These are phyloP conservation scores for Pythium chondricola DNA, from an alignment of 352 stramenopile genomes.

Conservation along the genomic window DNA sequence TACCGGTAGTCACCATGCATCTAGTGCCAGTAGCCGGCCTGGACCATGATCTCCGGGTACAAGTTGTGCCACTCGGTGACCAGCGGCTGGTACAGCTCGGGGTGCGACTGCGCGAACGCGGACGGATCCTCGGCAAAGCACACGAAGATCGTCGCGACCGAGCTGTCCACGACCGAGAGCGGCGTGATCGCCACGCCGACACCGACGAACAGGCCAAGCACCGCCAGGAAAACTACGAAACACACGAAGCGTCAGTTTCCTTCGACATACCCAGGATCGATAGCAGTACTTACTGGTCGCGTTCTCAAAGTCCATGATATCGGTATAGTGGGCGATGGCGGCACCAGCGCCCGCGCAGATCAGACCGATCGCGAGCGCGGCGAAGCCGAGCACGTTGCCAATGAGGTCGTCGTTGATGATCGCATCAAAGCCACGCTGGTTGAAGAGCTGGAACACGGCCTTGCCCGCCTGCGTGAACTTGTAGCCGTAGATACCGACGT, in stretches of 20 bases:
- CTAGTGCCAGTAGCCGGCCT: constrained; percentile 73
- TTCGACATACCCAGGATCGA: neutral
- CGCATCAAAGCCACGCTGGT: constrained; percentile 89
- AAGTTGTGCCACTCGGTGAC: constrained; percentile 86
- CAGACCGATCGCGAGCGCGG: constrained; percentile 84
- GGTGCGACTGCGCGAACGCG: constrained; percentile 75
- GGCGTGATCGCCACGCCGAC: constrained; percentile 86
- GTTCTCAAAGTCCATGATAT: constrained; percentile 57
- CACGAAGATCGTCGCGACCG: constrained; percentile 95
- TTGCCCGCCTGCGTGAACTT: constrained; percentile 91
- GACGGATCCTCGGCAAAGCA: constrained; percentile 92
- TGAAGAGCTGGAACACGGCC: constrained; percentile 92
- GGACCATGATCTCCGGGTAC: constrained; percentile 61
- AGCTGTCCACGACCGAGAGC: constrained; percentile 90
- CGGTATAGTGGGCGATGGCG: constrained; percentile 39
- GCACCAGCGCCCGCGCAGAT: constrained; percentile 61
- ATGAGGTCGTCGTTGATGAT: constrained; percentile 97
- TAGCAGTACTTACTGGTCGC: constrained; percentile 35
- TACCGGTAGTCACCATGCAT: neutral
- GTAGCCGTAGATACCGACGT: constrained; percentile 92
- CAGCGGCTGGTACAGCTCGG: constrained; percentile 74
- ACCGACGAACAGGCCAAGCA: constrained; percentile 87
- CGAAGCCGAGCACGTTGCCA: constrained; percentile 87
- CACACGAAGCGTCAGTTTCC: neutral
- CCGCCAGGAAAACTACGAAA: constrained; percentile 28